Conservation (phyloP, 176 grass and related monocot species). For the Oryza coarctata region DNA sequence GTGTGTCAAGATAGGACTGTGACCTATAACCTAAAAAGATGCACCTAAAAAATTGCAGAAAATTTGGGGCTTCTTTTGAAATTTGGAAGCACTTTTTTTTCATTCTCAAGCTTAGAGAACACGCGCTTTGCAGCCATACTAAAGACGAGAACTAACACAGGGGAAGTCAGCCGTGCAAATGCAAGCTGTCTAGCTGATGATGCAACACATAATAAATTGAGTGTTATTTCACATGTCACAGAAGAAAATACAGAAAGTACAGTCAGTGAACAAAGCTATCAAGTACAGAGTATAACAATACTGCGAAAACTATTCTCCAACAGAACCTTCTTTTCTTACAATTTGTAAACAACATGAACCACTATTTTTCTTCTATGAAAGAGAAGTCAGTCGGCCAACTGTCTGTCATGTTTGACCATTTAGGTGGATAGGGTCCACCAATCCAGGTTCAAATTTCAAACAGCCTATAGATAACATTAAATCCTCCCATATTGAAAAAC, state of each 20-base stretch:
- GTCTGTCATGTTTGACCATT: background rate
- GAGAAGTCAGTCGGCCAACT: background rate
- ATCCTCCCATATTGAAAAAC: constrained; percentile 2
- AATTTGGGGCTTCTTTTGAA: background rate
- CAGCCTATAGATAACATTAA: constrained; percentile 1
- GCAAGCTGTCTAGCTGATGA: background rate
- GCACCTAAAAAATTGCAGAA: background rate
- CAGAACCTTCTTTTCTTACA: background rate
- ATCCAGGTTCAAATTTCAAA: background rate
- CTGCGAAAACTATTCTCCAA: background rate
- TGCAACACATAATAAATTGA: background rate
- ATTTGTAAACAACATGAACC: background rate
- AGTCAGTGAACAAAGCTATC: background rate
- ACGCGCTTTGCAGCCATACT: background rate
- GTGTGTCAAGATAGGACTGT: background rate
- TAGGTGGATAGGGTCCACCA: background rate
- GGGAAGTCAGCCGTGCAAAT: background rate
- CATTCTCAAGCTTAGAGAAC: background rate
- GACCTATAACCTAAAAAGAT: background rate
- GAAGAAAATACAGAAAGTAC: background rate
- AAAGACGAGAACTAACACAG: background rate
- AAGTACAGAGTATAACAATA: background rate
- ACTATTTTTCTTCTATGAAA: background rate
- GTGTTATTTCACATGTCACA: background rate
- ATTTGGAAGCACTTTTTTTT: background rate